Evolutionary conservation across 768 basidiomycete species (phyloP), one percentile per base, ranked within the genome.

Genomic region (Panellus pusillus): DNA sequence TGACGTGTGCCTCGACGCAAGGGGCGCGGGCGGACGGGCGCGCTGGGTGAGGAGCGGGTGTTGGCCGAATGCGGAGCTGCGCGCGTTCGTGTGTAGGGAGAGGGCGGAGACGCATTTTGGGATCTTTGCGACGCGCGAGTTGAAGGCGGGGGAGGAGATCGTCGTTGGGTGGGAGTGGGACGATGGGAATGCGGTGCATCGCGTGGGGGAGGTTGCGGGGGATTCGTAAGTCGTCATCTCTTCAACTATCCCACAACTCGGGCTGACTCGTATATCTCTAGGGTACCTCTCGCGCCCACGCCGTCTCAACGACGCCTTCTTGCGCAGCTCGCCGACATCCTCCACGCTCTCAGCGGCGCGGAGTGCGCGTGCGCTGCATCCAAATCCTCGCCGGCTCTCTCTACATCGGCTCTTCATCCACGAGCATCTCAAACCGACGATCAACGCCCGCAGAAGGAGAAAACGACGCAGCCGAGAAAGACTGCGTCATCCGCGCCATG

Each of bases 101-200:
- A 0, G 69, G 83, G 28, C 64, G 3, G 60, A 57, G 8, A 64
- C 65, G 1, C 60, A 62, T 8, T 95, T 97, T 65, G 93, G 84
- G 0, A 74, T 97, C 0, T 95, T 93, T 58, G 90, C 94, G 1
- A 69, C 86, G 15, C 71, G 83, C 9, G 88, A 91, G 56, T 77
- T 98, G 59, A 80, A 79, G 50, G 81, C 81, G 31, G 79, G 87
- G 44, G 93, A 94, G 59, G 95, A 98, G 71, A 81, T 98, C 17
- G 83, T 94, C 0, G 71, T 98, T 0, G 89, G 89, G 0, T 98
- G 95, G 93, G 93, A 97, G 66, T 98, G 95, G 95, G 94, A 98
- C 62, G 95, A 98, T 63, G 84, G 84, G 2, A 89, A 92, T 65
- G 84, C 87, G 1, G 81, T 95, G 0, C 94, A 96, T 68, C 50